These are phyloP conservation scores for Termitomyces eurrhizus DNA, from an alignment of 768 basidiomycete genomes.

Conservation along the genomic window DNA sequence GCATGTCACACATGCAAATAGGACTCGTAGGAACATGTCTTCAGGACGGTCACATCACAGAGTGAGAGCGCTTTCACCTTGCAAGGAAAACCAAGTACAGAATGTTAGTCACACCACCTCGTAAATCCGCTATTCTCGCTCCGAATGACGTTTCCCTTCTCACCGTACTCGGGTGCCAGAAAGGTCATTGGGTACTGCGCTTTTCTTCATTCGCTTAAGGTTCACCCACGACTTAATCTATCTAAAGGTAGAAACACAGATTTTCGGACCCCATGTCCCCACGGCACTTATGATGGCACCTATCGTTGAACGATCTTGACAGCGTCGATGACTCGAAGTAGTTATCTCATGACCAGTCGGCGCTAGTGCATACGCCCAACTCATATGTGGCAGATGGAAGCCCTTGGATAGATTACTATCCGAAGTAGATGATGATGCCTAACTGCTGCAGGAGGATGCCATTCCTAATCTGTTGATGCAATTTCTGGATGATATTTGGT, in stretches of 20 bases:
- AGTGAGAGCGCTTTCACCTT: background rate
- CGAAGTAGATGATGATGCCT: slow-evolving; percentile 39
- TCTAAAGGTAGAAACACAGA: background rate
- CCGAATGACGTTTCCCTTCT: background rate
- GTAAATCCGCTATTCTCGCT: background rate
- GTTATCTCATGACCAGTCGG: slow-evolving; percentile 25
- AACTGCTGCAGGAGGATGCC: slow-evolving; percentile 33
- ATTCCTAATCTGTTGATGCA: slow-evolving; percentile 35
- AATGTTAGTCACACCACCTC: background rate
- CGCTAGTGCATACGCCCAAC: slow-evolving; percentile 24
- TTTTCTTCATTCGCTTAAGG: background rate
- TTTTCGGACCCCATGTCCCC: too few species aligned
- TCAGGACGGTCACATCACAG: background rate
- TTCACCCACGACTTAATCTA: background rate
- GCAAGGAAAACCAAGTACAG: background rate
- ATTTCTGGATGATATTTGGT: slow-evolving; percentile 7
- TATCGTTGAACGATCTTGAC: background rate
- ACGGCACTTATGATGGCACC: background rate
- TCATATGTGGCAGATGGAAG: slow-evolving; percentile 38
- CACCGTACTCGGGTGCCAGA: background rate
- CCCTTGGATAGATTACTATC: slow-evolving; percentile 41
- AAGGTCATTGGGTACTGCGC: background rate
- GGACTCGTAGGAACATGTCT: background rate
- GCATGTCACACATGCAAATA: background rate
- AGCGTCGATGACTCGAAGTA: background rate